Percentiles rank a stretch among this genome's conserved stretches.
phyloP scores from a whole-genome alignment of 208 protist species.

The Leishmania arabica region DNA sequence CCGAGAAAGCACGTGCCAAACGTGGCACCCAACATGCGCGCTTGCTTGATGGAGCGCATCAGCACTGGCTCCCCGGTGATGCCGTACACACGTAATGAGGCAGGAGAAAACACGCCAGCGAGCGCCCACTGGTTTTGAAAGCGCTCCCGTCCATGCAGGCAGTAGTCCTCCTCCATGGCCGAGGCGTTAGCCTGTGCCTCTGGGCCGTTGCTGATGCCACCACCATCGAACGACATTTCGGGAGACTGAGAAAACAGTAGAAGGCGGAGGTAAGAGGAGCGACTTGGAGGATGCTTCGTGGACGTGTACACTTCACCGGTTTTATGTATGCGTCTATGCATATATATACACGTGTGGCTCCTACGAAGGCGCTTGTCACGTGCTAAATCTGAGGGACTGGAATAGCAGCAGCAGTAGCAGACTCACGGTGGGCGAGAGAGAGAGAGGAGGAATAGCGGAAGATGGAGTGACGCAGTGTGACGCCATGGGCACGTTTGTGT shows the following conservation, averaged over 20 bases:
- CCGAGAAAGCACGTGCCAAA: constrained; percentile 45
- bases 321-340: background rate
- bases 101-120: constrained; percentile 37
- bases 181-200: constrained; percentile 8
- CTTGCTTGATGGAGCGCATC: constrained; percentile 39
- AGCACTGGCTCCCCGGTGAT: constrained; percentile 41
- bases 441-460: background rate
- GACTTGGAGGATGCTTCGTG: background rate
- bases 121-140: constrained; percentile 41
- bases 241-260: background rate
- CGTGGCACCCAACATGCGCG: constrained; percentile 32
- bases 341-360: background rate
- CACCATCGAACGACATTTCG: constrained; percentile 24
- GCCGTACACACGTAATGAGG: constrained; percentile 53
- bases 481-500: background rate
- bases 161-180: constrained; percentile 54
- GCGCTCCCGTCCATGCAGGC: constrained; percentile 32
- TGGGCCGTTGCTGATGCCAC: constrained; percentile 3
- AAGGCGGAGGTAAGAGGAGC: background rate
- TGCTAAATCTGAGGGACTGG: background rate
- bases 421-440: background rate
- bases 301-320: background rate
- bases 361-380: background rate
- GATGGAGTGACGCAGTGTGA: background rate
- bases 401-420: background rate